These are phyloP conservation scores for Lipomyces yamadae DNA, from an alignment of 805 yeast genomes.

Conservation along the genomic window DNA sequence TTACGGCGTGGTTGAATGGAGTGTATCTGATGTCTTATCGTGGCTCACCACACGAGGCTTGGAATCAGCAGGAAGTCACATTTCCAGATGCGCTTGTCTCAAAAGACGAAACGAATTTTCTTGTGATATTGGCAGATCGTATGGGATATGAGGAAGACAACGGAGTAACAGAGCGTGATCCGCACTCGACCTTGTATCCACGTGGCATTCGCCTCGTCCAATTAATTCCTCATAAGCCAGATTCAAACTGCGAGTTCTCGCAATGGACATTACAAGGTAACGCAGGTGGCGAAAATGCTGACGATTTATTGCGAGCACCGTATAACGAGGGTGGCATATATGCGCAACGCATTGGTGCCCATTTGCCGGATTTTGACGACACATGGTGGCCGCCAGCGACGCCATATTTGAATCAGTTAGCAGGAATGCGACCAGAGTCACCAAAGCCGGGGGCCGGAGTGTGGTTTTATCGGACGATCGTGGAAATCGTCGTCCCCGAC, in stretches of 20 bases:
- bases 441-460: conserved; percentile 20
- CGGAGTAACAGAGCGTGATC: conserved; percentile 17
- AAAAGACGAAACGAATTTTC: conserved; percentile 14
- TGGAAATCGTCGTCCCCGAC: conserved; percentile 18
- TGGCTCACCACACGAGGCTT: conserved; percentile 15
- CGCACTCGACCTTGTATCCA: conserved; percentile 22
- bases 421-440: conserved; percentile 4
- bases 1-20: conserved; percentile 27
- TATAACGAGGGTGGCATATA: conserved; percentile 30
- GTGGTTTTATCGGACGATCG: conserved; percentile 23
- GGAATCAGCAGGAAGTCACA: neutral
- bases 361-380: conserved; percentile 17
- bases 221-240: conserved; percentile 6
- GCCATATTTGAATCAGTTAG: conserved; percentile 11
- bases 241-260: conserved; percentile 16
- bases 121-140: conserved; percentile 24
- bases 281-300: conserved; percentile 24
- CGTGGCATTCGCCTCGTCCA: conserved; percentile 26
- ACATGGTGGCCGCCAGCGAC: conserved; percentile 13
- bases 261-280: conserved; percentile 31
- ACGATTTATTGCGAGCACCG: conserved; percentile 33
- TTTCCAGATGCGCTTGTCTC: conserved; percentile 14
- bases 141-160: conserved; percentile 28
- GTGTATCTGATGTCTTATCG: conserved; percentile 19
- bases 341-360: conserved; percentile 32